These are phyloP conservation scores for Tolypocladium ophioglossoides DNA, from an alignment of 2,329 filamentous ascomycete species.

Conservation along the genomic window DNA sequence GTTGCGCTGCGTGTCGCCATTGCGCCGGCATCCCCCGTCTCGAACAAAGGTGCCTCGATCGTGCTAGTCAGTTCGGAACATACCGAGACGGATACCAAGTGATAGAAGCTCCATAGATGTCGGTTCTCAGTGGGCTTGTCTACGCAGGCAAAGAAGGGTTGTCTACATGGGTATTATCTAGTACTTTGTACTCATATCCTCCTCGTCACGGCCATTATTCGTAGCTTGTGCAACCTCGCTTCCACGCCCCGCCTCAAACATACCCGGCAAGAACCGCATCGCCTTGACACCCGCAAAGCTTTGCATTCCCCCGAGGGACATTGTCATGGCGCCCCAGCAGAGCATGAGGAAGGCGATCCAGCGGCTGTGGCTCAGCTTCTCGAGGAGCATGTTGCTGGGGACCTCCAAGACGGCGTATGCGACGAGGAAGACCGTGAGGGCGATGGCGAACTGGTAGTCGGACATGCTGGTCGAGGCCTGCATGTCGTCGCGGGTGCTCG, in stretches of 20 bases:
- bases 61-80: background rate
- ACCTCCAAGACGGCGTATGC: slow-evolving; percentile 53
- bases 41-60: background rate
- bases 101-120: background rate
- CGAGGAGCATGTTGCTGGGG: slow-evolving; percentile 56
- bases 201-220: background rate
- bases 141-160: background rate
- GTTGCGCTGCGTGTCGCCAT: background rate
- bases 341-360: slow-evolving; percentile 59
- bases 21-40: background rate
- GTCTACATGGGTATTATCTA: background rate
- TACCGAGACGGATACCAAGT: background rate
- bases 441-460: slow-evolving; percentile 46
- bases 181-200: background rate
- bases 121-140: background rate
- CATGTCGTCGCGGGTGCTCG: slow-evolving; percentile 48
- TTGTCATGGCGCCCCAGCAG: slow-evolving; percentile 57
- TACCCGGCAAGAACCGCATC: slow-evolving; percentile 57
- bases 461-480: slow-evolving; percentile 52
- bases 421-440: slow-evolving; percentile 50
- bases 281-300: slow-evolving; percentile 53
- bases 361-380: slow-evolving; percentile 49
- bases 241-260: slow-evolving; percentile 47
- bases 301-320: slow-evolving; percentile 53
- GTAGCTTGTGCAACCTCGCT: slow-evolving; percentile 31